Evolutionary conservation across 1,284 basidiomycete genomes (phyloP).

Genomic region (Rhodotorula sp.): DNA sequence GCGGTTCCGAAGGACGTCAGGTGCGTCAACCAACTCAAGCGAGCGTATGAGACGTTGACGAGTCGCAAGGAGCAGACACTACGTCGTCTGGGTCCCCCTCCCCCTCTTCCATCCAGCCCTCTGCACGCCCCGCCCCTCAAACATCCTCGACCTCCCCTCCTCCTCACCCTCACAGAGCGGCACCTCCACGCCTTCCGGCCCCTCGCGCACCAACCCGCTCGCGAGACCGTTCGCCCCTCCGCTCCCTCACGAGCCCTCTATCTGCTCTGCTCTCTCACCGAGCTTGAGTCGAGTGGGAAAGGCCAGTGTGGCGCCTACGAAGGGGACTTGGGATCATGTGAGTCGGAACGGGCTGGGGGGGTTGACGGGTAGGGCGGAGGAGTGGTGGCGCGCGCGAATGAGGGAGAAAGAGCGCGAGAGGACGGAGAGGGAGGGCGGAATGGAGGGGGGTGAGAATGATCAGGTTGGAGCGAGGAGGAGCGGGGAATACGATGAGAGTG

Average conservation of each 20-base stretch:
- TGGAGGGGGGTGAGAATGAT: not conserved
- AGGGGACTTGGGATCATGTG: conserved; percentile 37
- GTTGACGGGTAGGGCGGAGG: conserved; percentile 64
- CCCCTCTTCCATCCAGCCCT: conserved; percentile 61
- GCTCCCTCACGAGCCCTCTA: not conserved
- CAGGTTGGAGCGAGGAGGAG: conserved; percentile 50
- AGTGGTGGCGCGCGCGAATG: not conserved
- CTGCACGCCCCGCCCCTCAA: conserved; percentile 14
- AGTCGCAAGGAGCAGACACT: conserved; percentile 53
- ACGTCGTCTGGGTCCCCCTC: conserved; percentile 68
- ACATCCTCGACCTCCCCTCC: not conserved
- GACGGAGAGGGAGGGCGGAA: not conserved
- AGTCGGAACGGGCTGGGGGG: conserved; percentile 63
- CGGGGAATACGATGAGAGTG: conserved; percentile 58
- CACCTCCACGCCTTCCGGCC: conserved; percentile 11
- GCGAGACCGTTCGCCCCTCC: not conserved
- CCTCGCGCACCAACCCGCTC: conserved; percentile 3
- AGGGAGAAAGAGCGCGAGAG: not conserved
- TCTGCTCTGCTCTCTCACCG: too few relatives aligned
- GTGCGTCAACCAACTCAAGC: conserved; percentile 1
- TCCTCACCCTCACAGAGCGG: not conserved
- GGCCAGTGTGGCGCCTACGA: conserved; percentile 3
- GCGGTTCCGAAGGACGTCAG: conserved; percentile 11
- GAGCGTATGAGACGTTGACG: rapidly evolving
- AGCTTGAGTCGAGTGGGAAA: not conserved